Base-by-base conservation (phyloP, 208 protist genomes). In the Trypanosoma lewisi region DNA sequence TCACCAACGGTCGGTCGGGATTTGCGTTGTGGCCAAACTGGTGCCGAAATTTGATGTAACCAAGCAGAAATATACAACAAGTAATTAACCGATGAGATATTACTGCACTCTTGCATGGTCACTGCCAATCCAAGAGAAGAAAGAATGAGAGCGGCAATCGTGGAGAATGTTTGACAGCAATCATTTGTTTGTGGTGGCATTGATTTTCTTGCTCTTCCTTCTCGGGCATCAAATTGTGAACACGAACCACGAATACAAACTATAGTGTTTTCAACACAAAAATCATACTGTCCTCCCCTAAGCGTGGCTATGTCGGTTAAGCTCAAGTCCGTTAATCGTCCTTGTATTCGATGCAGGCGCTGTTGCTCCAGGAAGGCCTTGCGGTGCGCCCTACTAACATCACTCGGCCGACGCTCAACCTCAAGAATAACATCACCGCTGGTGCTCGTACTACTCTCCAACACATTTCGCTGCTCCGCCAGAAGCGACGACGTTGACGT, bases 131-230 rank as follows among this genome's bases (percentile, higher is more conserved):
- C 80, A 4, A 95, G 53, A 6, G 86, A 91, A 19, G 83, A 93
- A 17, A 95, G 75, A 33, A 92, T 49, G 16, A 93, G 68, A 1
- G 86, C 86, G 0, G 82, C 80, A 39, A 93, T 45, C 3, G 86
- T 90, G 7, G 89, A 80, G 63, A 95, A 95, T 3, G 89, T 93
- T 58, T 95, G 89, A 47, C 89, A 95, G 70, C 89, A 93, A 57
- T 95, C 89, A 64, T 66, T 48, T 0, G 89, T 93, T 36, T 88
- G 66, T 2, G 86, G 84, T 34, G 89, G 89, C 14, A 95, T 63
- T 23, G 90, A 41, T 25, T 45, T 63, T 30, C 73, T 80, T 64
- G 82, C 69, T 37, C 63, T 68, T 2, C 82, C 83, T 0, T 64
- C 50, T 6, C 78, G 78, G 1, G 84, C 78, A 67, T 91, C 73